Percentiles rank a stretch among this genome's conserved stretches.
Evolutionary conservation across 306 rosid species (phyloP).

Genomic region (Cucurbita pepo): DNA sequence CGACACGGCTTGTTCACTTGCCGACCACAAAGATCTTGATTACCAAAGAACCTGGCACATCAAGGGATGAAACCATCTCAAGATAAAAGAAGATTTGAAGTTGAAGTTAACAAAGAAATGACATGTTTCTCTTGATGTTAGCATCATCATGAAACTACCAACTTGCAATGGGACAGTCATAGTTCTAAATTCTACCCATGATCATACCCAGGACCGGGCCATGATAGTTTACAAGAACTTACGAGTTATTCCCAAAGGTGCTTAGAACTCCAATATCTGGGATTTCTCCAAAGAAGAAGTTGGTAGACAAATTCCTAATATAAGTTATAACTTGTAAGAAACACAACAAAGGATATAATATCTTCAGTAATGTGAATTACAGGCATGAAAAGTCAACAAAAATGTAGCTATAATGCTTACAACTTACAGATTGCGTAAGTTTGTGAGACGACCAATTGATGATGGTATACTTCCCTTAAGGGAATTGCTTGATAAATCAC

Average conservation of each 20-base stretch:
- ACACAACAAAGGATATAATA: not conserved
- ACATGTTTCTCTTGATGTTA: not conserved
- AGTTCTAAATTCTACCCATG: not conserved
- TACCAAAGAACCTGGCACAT: conserved; percentile 56
- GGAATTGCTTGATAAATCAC: conserved; percentile 81
- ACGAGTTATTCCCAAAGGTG: conserved; percentile 69
- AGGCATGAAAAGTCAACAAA: not conserved
- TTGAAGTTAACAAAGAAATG: not conserved
- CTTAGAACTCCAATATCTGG: conserved; percentile 85
- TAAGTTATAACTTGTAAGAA: conserved; percentile 6
- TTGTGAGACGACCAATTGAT: conserved; percentile 66
- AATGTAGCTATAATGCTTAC: not conserved
- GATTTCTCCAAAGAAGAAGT: conserved; percentile 84
- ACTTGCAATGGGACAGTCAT: not conserved
- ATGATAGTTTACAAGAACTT: conserved; percentile 14
- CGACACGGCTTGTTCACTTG: conserved; percentile 76
- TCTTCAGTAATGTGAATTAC: not conserved
- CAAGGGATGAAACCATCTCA: not conserved
- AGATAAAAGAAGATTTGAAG: not conserved
- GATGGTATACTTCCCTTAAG: conserved; percentile 92
- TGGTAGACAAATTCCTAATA: conserved; percentile 84
- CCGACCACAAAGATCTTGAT: conserved; percentile 82
- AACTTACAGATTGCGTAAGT: conserved; percentile 56
- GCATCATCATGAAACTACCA: not conserved
- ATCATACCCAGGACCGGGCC: not conserved